Evolutionary conservation across 805 yeast species (phyloP).

Genomic region (Starmera quercuum): DNA sequence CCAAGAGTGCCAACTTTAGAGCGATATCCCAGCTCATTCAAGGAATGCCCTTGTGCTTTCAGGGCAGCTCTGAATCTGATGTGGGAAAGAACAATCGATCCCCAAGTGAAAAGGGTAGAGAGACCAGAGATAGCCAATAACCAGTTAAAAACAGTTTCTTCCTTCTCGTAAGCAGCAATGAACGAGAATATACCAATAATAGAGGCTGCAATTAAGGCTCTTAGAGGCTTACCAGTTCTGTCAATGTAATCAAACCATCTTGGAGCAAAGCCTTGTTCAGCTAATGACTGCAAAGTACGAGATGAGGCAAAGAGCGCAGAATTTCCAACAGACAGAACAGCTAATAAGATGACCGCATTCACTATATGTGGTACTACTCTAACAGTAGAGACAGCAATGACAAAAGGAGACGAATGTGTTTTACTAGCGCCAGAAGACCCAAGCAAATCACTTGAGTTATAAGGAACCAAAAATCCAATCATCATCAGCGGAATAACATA

Average conservation of each 20-base stretch:
- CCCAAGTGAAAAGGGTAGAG: conserved; percentile 58
- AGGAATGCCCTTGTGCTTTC: conserved; percentile 42
- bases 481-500: conserved; percentile 46
- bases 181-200: conserved; percentile 55
- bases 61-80: conserved; percentile 54
- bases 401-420: conserved; percentile 64
- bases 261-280: conserved; percentile 68
- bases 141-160: conserved; percentile 57
- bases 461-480: conserved; percentile 57
- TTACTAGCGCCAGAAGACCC: conserved; percentile 43
- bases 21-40: conserved; percentile 43
- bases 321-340: conserved; percentile 73
- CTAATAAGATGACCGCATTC: conserved; percentile 65
- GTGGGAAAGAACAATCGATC: conserved; percentile 47
- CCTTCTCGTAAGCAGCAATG: conserved; percentile 55
- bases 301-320: conserved; percentile 70
- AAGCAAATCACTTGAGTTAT: conserved; percentile 38
- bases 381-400: conserved; percentile 58
- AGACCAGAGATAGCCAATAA: conserved; percentile 54
- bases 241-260: conserved; percentile 42
- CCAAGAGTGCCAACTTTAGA: conserved; percentile 48
- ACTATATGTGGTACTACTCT: conserved; percentile 62
- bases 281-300: conserved; percentile 59
- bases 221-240: conserved; percentile 50
- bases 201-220: conserved; percentile 44